phyloP scores from a whole-genome alignment of 768 basidiomycete genomes.

The Russula virescens region DNA sequence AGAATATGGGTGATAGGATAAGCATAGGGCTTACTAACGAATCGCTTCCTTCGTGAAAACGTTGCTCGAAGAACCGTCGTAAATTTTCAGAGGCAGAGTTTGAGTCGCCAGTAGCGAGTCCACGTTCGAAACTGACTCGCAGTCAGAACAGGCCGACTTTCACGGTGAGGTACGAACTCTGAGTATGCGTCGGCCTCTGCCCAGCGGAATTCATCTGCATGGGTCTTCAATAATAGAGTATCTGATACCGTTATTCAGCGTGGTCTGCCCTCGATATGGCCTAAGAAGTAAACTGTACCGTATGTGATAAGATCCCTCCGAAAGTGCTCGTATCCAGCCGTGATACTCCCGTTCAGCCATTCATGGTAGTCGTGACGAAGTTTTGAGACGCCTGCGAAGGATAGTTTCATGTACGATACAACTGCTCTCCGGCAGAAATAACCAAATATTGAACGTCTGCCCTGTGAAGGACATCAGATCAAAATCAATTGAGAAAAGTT shows the following conservation, averaged over 20 bases:
- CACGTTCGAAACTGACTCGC: conserved; percentile 56
- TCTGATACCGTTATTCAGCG: conserved; percentile 9
- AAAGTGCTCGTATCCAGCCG: conserved; percentile 41
- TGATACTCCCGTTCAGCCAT: conserved; percentile 50
- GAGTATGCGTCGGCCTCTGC: conserved; percentile 21
- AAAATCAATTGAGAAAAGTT: neutral
- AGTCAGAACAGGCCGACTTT: conserved; percentile 19
- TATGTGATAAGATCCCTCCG: conserved; percentile 22
- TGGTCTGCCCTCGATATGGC: neutral
- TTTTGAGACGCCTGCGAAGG: conserved; percentile 63
- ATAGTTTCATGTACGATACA: conserved; percentile 68
- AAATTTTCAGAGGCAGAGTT: conserved; percentile 64
- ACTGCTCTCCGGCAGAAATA: conserved; percentile 76
- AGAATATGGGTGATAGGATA: neutral
- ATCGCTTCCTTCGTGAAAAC: conserved; percentile 73
- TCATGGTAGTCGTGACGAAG: conserved; percentile 60
- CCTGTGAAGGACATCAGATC: conserved; percentile 34
- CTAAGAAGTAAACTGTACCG: conserved; percentile 3
- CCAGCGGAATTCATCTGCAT: conserved; percentile 22
- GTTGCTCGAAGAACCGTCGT: conserved; percentile 78
- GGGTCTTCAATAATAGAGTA: conserved; percentile 27
- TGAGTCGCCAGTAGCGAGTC: conserved; percentile 60
- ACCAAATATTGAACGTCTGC: conserved; percentile 72
- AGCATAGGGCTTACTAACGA: conserved; percentile 47
- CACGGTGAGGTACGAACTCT: conserved; percentile 7